Conservation (phyloP, 129 eudicot genomes). For the Pittosporum tobira region DNA sequence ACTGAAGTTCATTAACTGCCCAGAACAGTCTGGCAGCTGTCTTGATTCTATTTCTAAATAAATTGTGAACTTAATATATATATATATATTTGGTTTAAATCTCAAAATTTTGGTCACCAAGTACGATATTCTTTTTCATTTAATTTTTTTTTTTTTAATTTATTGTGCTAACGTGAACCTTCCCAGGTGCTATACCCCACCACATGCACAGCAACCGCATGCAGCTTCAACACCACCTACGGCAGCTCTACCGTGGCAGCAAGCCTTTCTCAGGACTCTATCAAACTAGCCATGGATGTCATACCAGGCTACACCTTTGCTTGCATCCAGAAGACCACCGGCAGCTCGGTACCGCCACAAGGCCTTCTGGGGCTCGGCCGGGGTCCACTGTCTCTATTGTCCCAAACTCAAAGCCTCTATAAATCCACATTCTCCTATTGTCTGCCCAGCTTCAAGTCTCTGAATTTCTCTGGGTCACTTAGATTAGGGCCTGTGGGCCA, state of each 20-base stretch:
- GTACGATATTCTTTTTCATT: too few species aligned
- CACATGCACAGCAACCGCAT: conserved; percentile 43
- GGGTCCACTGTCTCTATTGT: conserved; percentile 66
- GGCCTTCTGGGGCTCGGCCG: conserved; percentile 92
- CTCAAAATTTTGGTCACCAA: too few species aligned
- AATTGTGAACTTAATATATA: too few species aligned
- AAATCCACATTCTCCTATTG: conserved; percentile 81
- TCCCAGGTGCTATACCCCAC: conserved; percentile 53
- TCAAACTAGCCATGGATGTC: conserved; percentile 62
- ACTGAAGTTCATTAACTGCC: too few species aligned
- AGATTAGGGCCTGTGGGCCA: conserved; percentile 70
- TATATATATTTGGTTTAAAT: too few species aligned
- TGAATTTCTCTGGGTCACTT: conserved; percentile 64
- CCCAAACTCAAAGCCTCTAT: conserved; percentile 67
- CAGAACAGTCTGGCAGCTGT: too few species aligned
- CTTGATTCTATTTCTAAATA: too few species aligned
- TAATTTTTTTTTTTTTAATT: too few species aligned
- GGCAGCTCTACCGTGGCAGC: conserved; percentile 65
- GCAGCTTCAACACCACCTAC: conserved; percentile 74
- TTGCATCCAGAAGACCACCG: conserved; percentile 43
- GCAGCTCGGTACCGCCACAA: conserved; percentile 72
- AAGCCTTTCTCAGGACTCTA: conserved; percentile 58
- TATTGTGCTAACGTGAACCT: background rate
- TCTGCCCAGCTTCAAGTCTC: conserved; percentile 77
- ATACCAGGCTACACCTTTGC: conserved; percentile 63